Evolutionary conservation across 345 rosid species (phyloP).

Genomic region (Salix koriyanagi): DNA sequence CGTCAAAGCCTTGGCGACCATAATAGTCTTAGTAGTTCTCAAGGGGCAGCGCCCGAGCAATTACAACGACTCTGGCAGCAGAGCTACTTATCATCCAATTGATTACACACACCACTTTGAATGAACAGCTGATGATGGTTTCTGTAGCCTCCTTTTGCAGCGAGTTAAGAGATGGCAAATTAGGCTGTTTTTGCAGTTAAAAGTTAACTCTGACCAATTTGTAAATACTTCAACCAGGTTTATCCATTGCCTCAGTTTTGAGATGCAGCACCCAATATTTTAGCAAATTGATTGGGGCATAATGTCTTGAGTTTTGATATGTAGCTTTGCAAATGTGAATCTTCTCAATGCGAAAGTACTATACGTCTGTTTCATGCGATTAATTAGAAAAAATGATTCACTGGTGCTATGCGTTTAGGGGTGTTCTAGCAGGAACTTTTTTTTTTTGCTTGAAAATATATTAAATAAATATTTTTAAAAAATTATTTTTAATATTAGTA

Average conservation of each 20-base stretch:
- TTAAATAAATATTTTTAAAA: too few relatives aligned
- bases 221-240: conserved; percentile 23
- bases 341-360: background rate
- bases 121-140: conserved; percentile 18
- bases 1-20: conserved; percentile 17
- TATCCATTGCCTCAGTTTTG: conserved; percentile 17
- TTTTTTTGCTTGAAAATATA: too few relatives aligned
- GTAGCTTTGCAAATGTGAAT: background rate
- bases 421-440: too few relatives aligned
- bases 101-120: background rate
- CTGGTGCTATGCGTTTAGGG: too few relatives aligned
- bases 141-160: conserved; percentile 6
- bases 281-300: conserved; percentile 12
- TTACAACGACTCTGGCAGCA: conserved; percentile 18
- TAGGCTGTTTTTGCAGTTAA: conserved; percentile 11
- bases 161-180: conserved; percentile 7
- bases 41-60: conserved; percentile 16
- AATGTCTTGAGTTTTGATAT: background rate
- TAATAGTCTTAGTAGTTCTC: conserved; percentile 8
- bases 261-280: background rate
- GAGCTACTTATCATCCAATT: background rate
- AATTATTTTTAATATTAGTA: too few relatives aligned
- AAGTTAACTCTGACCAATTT: conserved; percentile 4
- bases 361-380: too few relatives aligned
- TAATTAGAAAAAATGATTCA: too few relatives aligned